phyloP scores from a whole-genome alignment of 2,329 filamentous ascomycete genomes.

The Pseudogymnoascus pannorum region DNA sequence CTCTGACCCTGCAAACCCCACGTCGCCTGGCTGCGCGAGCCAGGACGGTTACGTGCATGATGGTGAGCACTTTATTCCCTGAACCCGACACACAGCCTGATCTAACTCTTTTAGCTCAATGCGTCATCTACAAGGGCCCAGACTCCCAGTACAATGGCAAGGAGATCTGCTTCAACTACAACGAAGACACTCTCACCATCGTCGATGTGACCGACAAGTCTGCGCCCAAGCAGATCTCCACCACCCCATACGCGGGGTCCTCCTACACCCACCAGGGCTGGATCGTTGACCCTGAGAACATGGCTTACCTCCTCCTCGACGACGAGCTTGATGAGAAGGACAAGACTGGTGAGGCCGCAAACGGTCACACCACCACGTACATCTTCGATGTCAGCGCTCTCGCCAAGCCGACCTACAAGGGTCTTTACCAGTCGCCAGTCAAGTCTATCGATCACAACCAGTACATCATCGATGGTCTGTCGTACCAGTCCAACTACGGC shows the following conservation, averaged over 20 bases:
- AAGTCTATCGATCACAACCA: conserved; percentile 41
- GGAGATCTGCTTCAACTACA: conserved; percentile 21
- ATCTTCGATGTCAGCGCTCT: conserved; percentile 41
- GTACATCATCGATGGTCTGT: conserved; percentile 35
- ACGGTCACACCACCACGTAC: conserved; percentile 42
- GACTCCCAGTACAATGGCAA: conserved; percentile 17
- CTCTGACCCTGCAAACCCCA: conserved; percentile 38
- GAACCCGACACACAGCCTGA: not conserved
- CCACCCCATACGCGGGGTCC: conserved; percentile 42
- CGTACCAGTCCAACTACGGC: conserved; percentile 44
- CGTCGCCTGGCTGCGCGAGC: conserved; percentile 38
- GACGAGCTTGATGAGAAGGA: conserved; percentile 46
- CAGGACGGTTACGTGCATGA: conserved; percentile 33
- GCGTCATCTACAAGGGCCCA: conserved; percentile 19
- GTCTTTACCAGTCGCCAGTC: conserved; percentile 33
- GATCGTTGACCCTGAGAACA: conserved; percentile 30
- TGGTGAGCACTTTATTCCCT: not conserved
- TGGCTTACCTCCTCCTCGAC: conserved; percentile 42
- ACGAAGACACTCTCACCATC: conserved; percentile 34
- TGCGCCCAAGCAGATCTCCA: conserved; percentile 35
- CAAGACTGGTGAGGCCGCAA: conserved; percentile 32
- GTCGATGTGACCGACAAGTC: conserved; percentile 39
- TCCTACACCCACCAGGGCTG: conserved; percentile 45
- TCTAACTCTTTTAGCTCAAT: conserved; percentile 10
- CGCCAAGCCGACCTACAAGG: conserved; percentile 35